Base-by-base conservation (phyloP, 495 filamentous ascomycete species). In the Acidomyces sp. region DNA sequence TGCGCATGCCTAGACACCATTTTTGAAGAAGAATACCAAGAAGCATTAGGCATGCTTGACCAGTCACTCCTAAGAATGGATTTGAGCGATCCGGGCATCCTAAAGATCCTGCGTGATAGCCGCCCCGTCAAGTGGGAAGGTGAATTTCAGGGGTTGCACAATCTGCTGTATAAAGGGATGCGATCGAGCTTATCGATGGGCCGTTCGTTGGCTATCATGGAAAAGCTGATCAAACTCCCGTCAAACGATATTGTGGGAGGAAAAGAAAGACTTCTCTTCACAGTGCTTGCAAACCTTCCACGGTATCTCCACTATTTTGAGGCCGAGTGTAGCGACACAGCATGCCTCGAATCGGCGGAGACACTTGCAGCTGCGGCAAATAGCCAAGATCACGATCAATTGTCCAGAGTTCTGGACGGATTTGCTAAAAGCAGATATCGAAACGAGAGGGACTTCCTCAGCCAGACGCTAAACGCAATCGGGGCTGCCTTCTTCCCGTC, bases 1-100 rank as follows among this genome's bases (percentile, higher is more conserved):
- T 93, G 86, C 53, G 88, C 90, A 20, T 96, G 90, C 55, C 64
- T 96, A 27, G 84, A 95, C 55, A 95, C 90, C 1, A 86, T 94
- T 45, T 86, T 94, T 45, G 90, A 96, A 59, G 75, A 77, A 10
- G 90, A 99, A 56, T 99, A 93, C 52, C 71, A 88, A 40, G 87
- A 94, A 52, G 85, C 81, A 31, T 64, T 93, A 13, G 76, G 79
- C 25, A 94, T 96, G 79, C 68, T 99, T n/a, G 80, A 93, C 24
- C 80, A 83, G 51, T 71, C 93, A 35, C 56, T 99, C 26, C 70
- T 74, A 49, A 87, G 87, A 47, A 65, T 96, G 28, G 80, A 96
- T 57, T 72, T 99, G 25, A 69, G 70, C 36, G 76, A 84, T 42
- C 69, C 77, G 0, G 66, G 58, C 29, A 74, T 85, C 6, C 71